These are phyloP conservation scores for Trichoderma asperellum DNA, from an alignment of 2,329 filamentous ascomycete genomes.

Conservation along the genomic window DNA sequence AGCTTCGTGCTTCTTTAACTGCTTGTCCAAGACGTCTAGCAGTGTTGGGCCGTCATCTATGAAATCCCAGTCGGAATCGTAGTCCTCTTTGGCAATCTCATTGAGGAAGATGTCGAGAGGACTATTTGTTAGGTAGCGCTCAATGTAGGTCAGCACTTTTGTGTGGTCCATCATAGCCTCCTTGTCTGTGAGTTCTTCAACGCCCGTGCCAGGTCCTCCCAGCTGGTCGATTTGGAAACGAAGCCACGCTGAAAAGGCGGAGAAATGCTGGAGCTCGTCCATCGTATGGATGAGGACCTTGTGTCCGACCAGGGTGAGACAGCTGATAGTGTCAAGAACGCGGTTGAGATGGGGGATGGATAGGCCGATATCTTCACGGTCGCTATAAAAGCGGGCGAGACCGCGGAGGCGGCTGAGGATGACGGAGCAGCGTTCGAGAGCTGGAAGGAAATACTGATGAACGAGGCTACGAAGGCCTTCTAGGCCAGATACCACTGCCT, in stretches of 20 bases:
- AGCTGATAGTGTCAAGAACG: slow-evolving; percentile 71
- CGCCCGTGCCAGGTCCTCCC: slow-evolving; percentile 61
- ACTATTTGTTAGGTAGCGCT: slow-evolving; percentile 68
- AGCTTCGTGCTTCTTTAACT: slow-evolving; percentile 52
- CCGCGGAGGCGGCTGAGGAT: slow-evolving; percentile 83
- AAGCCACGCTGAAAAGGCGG: slow-evolving; percentile 81
- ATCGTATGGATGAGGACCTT: slow-evolving; percentile 71
- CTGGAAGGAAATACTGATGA: slow-evolving; percentile 87
- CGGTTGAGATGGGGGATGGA: slow-evolving; percentile 65
- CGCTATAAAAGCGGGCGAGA: slow-evolving; percentile 77
- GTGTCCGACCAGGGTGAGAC: slow-evolving; percentile 74
- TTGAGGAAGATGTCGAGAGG: slow-evolving; percentile 63
- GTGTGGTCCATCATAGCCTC: slow-evolving; percentile 75
- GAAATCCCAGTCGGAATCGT: slow-evolving; percentile 50
- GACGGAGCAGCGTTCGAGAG: slow-evolving; percentile 79
- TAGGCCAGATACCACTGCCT: slow-evolving; percentile 77
- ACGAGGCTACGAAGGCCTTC: slow-evolving; percentile 75
- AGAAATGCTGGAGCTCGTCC: slow-evolving; percentile 78
- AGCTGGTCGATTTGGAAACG: slow-evolving; percentile 80
- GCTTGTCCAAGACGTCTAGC: slow-evolving; percentile 54
- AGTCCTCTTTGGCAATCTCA: slow-evolving; percentile 54
- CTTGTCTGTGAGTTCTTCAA: slow-evolving; percentile 75
- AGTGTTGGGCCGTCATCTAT: slow-evolving; percentile 51
- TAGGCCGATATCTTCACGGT: slow-evolving; percentile 68
- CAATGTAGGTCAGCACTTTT: slow-evolving; percentile 77